These are phyloP conservation scores for Teratosphaeria gauchensis DNA, from an alignment of 2,329 filamentous ascomycete species.

Conservation along the genomic window DNA sequence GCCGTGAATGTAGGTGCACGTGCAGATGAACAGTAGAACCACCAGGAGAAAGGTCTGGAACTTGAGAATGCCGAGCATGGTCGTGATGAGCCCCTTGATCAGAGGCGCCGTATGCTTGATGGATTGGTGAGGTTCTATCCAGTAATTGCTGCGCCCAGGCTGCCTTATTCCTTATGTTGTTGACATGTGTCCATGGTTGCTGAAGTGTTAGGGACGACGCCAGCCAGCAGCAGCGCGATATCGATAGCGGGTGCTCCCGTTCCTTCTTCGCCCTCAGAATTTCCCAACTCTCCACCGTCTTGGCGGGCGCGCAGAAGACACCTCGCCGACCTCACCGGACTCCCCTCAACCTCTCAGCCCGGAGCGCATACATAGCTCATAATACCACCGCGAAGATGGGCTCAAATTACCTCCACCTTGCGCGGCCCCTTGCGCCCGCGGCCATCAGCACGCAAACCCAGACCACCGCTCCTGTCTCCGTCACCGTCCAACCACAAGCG, in stretches of 20 bases:
- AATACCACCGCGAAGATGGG: conserved; percentile 19
- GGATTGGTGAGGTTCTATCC: too few species aligned
- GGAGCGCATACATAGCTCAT: not conserved
- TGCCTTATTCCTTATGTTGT: not conserved
- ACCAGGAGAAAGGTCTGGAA: conserved; percentile 95
- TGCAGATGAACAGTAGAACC: conserved; percentile 90
- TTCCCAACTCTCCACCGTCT: not conserved
- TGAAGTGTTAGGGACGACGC: not conserved
- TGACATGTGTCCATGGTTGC: not conserved
- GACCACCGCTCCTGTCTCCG: conserved; percentile 82
- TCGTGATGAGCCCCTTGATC: conserved; percentile 28
- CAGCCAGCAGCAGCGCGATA: not conserved
- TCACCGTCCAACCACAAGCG: conserved; percentile 88
- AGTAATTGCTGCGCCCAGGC: not conserved
- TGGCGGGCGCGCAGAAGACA: not conserved
- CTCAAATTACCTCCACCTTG: conserved; percentile 83
- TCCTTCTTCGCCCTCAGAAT: too few species aligned
- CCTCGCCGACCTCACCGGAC: not conserved
- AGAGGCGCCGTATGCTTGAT: not conserved
- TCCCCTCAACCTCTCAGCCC: not conserved
- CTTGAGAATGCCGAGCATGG: conserved; percentile 86
- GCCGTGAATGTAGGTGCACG: conserved; percentile 84
- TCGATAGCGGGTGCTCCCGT: not conserved
- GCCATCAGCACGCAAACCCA: conserved; percentile 63
- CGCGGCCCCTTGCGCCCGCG: conserved; percentile 79